Conservation (phyloP, 2,329 filamentous ascomycete species). For the Aschersonia sp. region DNA sequence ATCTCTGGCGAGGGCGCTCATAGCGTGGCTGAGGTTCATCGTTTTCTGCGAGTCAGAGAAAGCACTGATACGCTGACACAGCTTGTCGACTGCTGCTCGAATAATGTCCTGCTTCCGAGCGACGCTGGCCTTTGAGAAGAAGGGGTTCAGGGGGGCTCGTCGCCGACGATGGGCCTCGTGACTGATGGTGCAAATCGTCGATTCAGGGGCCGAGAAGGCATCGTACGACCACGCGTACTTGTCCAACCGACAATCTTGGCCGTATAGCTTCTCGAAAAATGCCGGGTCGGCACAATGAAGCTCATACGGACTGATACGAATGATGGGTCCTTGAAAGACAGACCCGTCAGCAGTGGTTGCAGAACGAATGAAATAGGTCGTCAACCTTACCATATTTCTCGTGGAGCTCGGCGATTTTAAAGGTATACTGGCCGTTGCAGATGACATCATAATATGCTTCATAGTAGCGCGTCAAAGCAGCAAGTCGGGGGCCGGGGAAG, state of each 20-base stretch:
- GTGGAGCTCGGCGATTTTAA: not conserved
- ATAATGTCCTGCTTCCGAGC: slow-evolving; percentile 4
- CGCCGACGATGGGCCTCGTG: not conserved
- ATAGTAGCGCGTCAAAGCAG: slow-evolving; percentile 12
- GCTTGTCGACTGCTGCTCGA: not conserved
- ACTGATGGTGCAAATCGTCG: not conserved
- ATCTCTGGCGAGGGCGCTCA: not conserved
- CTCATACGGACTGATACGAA: slow-evolving; percentile 10
- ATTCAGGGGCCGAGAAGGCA: not conserved
- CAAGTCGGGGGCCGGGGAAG: slow-evolving; percentile 15
- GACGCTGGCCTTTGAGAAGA: slow-evolving; percentile 5
- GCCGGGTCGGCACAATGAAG: slow-evolving; percentile 10
- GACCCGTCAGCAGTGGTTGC: not conserved
- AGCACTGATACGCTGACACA: slow-evolving; percentile 1
- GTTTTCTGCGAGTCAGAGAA: not conserved
- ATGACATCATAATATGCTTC: slow-evolving; percentile 17
- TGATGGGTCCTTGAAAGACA: slow-evolving; percentile 15
- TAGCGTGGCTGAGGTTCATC: not conserved
- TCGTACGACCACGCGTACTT: slow-evolving; percentile 1
- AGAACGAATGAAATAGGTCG: not conserved
- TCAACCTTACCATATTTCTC: not conserved
- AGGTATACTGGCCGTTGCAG: slow-evolving; percentile 6
- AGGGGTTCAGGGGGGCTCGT: slow-evolving; percentile 4
- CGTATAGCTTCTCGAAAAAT: slow-evolving; percentile 8
- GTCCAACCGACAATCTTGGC: slow-evolving; percentile 2